These are phyloP conservation scores for Lasiodiplodia citricola DNA, from an alignment of 2,329 filamentous ascomycete species.

Conservation along the genomic window DNA sequence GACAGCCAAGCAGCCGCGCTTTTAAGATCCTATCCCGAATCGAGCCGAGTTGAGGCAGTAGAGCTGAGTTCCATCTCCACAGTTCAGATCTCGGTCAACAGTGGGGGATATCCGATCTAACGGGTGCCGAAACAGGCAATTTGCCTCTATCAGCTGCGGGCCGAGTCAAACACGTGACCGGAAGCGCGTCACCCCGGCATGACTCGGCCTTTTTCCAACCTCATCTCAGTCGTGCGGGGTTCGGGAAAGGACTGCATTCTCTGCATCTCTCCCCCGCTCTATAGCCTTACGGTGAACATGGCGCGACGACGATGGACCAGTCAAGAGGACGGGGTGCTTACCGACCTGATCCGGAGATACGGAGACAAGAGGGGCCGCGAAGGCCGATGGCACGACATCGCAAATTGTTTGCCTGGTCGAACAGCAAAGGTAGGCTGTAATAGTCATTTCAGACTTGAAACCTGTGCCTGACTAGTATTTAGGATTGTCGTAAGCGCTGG, in stretches of 20 bases:
- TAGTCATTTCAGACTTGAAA: background rate
- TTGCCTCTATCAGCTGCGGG: background rate
- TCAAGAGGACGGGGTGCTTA: background rate
- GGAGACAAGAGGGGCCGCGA: background rate
- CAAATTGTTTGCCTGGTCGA: background rate
- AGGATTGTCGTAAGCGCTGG: slow-evolving; percentile 11
- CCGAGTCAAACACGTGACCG: slow-evolving; percentile 4
- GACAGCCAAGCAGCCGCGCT: background rate
- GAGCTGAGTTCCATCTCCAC: background rate
- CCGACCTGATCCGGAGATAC: background rate
- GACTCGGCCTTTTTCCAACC: background rate
- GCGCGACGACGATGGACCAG: background rate
- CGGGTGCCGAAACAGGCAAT: background rate
- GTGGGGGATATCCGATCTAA: background rate
- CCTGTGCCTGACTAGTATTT: too few species aligned
- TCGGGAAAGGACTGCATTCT: background rate
- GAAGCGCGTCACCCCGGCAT: background rate
- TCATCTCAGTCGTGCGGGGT: background rate
- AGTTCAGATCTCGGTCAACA: background rate
- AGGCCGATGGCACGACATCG: background rate
- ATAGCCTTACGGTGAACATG: background rate
- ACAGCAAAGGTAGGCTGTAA: background rate
- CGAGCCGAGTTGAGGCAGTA: background rate
- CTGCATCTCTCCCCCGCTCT: too few species aligned
- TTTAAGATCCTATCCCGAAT: background rate